A percentile compares a stretch with the other conserved stretches of the same genome.
phyloP scores from a whole-genome alignment of 1,284 basidiomycete genomes.

The Porodaedalea pini region DNA sequence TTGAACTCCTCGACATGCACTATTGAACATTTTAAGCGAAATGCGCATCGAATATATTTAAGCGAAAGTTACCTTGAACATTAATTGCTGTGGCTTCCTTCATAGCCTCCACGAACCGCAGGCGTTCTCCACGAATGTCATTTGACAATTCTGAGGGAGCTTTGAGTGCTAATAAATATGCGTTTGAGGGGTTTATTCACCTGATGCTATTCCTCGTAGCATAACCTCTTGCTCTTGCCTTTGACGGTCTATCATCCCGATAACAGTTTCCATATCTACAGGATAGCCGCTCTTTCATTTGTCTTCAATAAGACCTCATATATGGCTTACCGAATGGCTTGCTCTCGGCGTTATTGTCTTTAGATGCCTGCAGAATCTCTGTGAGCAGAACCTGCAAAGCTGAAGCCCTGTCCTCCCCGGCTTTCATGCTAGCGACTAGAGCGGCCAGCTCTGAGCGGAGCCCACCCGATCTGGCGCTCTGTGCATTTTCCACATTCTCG shows the following conservation, averaged over 20 bases:
- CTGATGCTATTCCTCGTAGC: constrained; percentile 58
- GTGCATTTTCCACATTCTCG: not conserved
- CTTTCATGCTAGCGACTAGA: constrained; percentile 32
- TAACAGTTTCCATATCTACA: constrained; percentile 56
- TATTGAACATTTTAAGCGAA: constrained; percentile 29
- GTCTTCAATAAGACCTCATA: constrained; percentile 15
- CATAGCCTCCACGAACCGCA: constrained; percentile 88
- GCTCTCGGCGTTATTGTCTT: constrained; percentile 36
- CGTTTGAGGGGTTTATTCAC: constrained; percentile 35
- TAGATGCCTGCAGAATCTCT: constrained; percentile 42
- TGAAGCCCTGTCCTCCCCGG: constrained; percentile 40
- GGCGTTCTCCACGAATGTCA: constrained; percentile 79
- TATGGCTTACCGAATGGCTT: constrained; percentile 32
- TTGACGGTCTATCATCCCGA: constrained; percentile 61
- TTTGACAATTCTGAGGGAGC: constrained; percentile 59
- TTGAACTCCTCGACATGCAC: constrained; percentile 84
- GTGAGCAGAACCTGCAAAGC: constrained; percentile 46
- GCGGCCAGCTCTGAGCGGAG: constrained; percentile 1
- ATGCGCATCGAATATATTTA: not conserved
- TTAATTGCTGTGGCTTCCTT: constrained; percentile 85
- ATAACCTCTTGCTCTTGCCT: constrained; percentile 66
- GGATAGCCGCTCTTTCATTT: not conserved
- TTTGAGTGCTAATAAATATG: not conserved
- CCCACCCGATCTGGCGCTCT: not conserved
- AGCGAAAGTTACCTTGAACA: constrained; percentile 54